Evolutionary conservation across 1,284 basidiomycete genomes (phyloP), one percentile per base, ranked within the genome.

Genomic region (Fomitopsis palustris): DNA sequence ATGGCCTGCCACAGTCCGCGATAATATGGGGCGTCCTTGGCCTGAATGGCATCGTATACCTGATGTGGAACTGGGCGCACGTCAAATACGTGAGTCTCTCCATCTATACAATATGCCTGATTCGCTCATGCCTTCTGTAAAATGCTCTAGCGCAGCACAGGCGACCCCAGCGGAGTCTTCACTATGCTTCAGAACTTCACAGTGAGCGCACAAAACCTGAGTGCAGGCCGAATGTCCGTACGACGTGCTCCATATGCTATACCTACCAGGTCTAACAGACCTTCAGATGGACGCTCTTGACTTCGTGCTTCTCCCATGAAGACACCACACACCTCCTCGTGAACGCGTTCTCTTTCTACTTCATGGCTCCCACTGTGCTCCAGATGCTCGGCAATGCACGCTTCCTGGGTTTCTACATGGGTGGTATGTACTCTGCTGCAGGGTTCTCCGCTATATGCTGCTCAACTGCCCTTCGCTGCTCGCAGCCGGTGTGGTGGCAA

Each of bases 281-380:
- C 8, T 21, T 4, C 57, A 94, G 92, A 71, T 95, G 93, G 90
- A 94, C 92, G 0, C 74, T 91, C 29, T 62, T 95, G 21, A 93
- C 92, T 0, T 75, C 81, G 27, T 81, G 78, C 60, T 94, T 95
- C 77, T 94, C 88, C 2, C 93, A 95, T 68, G 74, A 78, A 62
- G 77, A 79, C 25, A 60, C 80, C 10, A 65, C 70, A 0, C 95
- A 96, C 70, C 83, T 94, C 37, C 67, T 90, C 29, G 76, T 95
- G 70, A 96, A 96, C 70, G 85, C 85, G 52, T 80, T 95, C 64
- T 86, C 89, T 0, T 89, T 90, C 68, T 92, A 82, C 69, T 94
- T 92, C 74, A 84, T 95, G 77, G 90, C 88, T 1, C 87, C 83
- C 0, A 76, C 85, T 0, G 84, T 92, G 29, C 78, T 93, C n/a